phyloP scores from a whole-genome alignment of 2,329 filamentous ascomycete genomes.

The Aspergillus sclerotialis region DNA sequence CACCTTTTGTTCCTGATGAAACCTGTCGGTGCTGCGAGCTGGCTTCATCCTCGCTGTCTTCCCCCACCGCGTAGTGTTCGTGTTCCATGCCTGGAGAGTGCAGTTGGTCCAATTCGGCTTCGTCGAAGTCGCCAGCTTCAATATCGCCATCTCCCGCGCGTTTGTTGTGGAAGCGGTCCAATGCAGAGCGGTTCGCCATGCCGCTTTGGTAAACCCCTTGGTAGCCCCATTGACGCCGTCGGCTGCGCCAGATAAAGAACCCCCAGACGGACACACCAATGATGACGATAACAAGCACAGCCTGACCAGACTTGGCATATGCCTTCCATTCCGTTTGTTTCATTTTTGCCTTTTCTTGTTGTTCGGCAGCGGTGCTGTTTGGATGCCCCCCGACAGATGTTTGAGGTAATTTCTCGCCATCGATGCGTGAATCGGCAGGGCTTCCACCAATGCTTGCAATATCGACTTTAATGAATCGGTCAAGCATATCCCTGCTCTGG shows the following conservation, averaged over 20 bases:
- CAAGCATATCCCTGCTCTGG: conserved; percentile 88
- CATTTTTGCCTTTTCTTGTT: conserved; percentile 65
- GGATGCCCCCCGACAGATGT: conserved; percentile 70
- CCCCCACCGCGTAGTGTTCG: conserved; percentile 44
- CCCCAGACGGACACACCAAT: conserved; percentile 68
- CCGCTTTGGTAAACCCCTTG: conserved; percentile 38
- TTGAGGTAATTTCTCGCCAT: conserved; percentile 74
- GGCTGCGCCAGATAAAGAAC: conserved; percentile 57
- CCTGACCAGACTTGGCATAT: conserved; percentile 79
- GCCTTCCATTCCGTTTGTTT: conserved; percentile 81
- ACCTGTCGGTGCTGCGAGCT: conserved; percentile 7
- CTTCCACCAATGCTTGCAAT: conserved; percentile 78
- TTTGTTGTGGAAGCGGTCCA: conserved; percentile 43
- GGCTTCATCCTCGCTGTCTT: conserved; percentile 34
- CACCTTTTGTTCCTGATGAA: conserved; percentile 4
- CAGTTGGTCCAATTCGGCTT: conserved; percentile 53
- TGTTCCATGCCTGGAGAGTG: conserved; percentile 27
- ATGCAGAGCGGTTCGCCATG: conserved; percentile 32
- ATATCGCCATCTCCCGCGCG: conserved; percentile 41
- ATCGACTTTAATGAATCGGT: conserved; percentile 90
- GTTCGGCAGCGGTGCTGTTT: conserved; percentile 60
- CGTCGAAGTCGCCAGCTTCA: conserved; percentile 57
- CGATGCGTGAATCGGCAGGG: conserved; percentile 71
- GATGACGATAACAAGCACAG: conserved; percentile 73
- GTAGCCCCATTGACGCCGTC: conserved; percentile 42